Conservation (phyloP, 306 rosid genomes). For the Trifolium pratense region DNA sequence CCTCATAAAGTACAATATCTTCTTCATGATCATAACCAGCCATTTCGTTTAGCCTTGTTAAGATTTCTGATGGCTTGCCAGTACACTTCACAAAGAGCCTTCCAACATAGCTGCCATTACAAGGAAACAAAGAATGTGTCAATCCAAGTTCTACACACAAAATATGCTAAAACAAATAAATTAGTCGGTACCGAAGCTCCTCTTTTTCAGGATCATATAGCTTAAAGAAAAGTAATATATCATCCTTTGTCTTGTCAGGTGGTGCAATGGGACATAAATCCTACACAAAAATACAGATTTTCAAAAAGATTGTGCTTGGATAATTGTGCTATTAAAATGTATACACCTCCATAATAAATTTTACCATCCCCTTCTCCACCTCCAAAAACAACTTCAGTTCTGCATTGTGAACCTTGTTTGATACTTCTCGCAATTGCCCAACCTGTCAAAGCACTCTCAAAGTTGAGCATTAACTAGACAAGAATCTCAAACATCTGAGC, state of each 20-base stretch:
- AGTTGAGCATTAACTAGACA: constrained; percentile 2
- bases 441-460: constrained; percentile 44
- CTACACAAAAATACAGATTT: constrained; percentile 41
- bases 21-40: constrained; percentile 58
- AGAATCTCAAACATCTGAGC: background rate
- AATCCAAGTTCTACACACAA: constrained; percentile 1
- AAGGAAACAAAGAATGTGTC: constrained; percentile 28
- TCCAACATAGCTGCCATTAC: constrained; percentile 52
- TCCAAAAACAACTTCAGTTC: constrained; percentile 55
- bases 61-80: constrained; percentile 52
- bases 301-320: constrained; percentile 20
- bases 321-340: constrained; percentile 12
- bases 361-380: constrained; percentile 51
- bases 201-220: constrained; percentile 60
- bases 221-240: constrained; percentile 58
- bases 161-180: constrained; percentile 12
- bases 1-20: constrained; percentile 57
- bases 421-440: constrained; percentile 54
- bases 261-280: constrained; percentile 48
- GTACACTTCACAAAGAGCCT: constrained; percentile 55
- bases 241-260: constrained; percentile 55
- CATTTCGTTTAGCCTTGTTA: constrained; percentile 50
- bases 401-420: constrained; percentile 53
- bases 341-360: constrained; percentile 21
- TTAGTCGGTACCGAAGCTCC: constrained; percentile 51